A percentile compares a stretch with the other conserved stretches of the same genome.
phyloP scores from a whole-genome alignment of 139 green algal genomes.

The Spirogloea muscicola region DNA sequence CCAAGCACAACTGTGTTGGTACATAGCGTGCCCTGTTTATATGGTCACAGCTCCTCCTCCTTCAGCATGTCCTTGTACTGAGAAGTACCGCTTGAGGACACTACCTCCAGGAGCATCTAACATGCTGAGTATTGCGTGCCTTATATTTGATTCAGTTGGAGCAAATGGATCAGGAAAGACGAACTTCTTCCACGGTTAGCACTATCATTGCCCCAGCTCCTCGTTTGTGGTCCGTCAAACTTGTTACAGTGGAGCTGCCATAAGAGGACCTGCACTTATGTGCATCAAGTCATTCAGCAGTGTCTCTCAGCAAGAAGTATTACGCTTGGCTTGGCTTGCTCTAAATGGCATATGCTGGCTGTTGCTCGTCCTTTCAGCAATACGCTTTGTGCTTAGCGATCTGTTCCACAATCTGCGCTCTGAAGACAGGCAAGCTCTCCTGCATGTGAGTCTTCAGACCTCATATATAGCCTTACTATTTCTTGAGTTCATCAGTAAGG shows the following conservation, averaged over 20 bases:
- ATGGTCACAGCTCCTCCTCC: background rate
- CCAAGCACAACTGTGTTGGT: slow-evolving; percentile 89
- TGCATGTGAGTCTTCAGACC: slow-evolving; percentile 81
- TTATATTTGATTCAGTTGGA: slow-evolving; percentile 64
- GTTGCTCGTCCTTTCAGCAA: slow-evolving; percentile 71
- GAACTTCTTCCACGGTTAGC: slow-evolving; percentile 97
- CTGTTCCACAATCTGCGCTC: slow-evolving; percentile 63
- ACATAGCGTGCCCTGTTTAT: background rate
- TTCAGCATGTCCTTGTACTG: background rate
- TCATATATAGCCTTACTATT: no score
- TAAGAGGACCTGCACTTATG: no score
- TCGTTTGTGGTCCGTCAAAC: no score
- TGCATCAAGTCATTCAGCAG: no score
- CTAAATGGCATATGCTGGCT: no score
- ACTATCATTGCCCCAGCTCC: no score
- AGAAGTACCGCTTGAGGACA: background rate
- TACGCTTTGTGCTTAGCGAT: slow-evolving; percentile 95
- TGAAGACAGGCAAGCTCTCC: slow-evolving; percentile 85
- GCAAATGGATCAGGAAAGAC: slow-evolving; percentile 98
- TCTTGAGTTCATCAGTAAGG: no score
- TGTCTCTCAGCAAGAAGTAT: no score
- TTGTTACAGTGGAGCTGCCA: no score
- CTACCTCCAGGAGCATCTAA: background rate
- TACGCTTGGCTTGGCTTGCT: no score
- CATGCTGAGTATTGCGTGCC: background rate